Base-by-base conservation (phyloP, 345 rosid species). In the Carallia pectinifolia region DNA sequence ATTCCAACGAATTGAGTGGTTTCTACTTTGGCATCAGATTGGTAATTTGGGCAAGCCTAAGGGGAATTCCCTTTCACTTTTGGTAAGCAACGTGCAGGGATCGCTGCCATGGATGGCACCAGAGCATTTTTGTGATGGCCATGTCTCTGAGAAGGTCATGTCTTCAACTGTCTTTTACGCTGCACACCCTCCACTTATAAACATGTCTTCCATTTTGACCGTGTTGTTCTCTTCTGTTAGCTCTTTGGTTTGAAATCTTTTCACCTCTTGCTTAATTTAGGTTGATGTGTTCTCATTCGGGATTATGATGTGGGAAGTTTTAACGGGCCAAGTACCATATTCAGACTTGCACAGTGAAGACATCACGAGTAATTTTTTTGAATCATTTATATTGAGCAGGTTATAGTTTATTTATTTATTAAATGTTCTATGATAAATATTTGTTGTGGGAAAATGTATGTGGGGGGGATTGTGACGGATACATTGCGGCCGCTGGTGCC, bases 21-120 rank as follows among this genome's bases (percentile, higher is more conserved):
- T 29, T 48, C 53, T 69, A 60, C 58, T 75, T 77, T 18, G 65
- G 68, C 18, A 8, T 39, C 83, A 82, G 90, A 88, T 86, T 44
- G 90, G 88, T 61, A 88, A 86, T 77, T 74, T 86, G 74, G 90
- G 90, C 48, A 76, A 84, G 55, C 84, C 90, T 2, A 86, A 82
- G 83, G 88, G 81, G 55, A 86, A 86, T 74, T 82, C 88, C 60
- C 88, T 82, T 62, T 82, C 90, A 0, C 86, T 86, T 55, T 82
- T 86, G 75, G 82, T 86, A 15, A 88, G 90, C 7, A 86, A 88
- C 47, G 90, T 86, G 15, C 76, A 86, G 53, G 90, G 90, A 79
- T 84, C 90, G 5, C 88, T 86, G 66, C 90, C 88, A 15, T 86
- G 90, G 90, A 86, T 86, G 90, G 90, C 90, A 31, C 90, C 90